Percentiles rank a stretch among this genome's conserved stretches.
phyloP scores from a whole-genome alignment of 257 asterid species.

The Eustoma russellianum region DNA sequence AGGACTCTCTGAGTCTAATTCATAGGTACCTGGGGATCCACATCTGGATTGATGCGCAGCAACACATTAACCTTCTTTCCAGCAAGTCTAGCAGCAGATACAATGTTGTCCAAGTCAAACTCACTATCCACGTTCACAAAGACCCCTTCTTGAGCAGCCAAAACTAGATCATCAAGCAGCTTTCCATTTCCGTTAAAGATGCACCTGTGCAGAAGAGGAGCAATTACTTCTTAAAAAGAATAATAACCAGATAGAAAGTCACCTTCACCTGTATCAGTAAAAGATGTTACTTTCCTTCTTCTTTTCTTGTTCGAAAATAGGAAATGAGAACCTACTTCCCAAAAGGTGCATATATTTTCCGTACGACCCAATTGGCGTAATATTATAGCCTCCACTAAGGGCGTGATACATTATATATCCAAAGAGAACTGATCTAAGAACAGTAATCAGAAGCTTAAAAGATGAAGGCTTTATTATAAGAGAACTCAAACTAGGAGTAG shows the following conservation, averaged over 20 bases:
- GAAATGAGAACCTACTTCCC: too few species aligned
- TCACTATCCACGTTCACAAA: slow-evolving; percentile 90
- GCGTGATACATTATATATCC: too few species aligned
- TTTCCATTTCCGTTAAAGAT: slow-evolving; percentile 96
- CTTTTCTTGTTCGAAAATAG: too few species aligned
- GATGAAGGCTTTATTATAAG: too few species aligned
- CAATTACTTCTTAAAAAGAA: neutral
- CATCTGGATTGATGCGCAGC: slow-evolving; percentile 88
- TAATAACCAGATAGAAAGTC: neutral
- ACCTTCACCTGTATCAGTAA: neutral
- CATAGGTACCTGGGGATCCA: slow-evolving; percentile 85
- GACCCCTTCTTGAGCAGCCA: slow-evolving; percentile 87
- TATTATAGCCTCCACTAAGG: too few species aligned
- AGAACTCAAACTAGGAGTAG: too few species aligned
- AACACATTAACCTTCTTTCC: slow-evolving; percentile 83
- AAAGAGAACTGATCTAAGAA: too few species aligned
- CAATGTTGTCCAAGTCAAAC: slow-evolving; percentile 87
- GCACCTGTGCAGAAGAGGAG: slow-evolving; percentile 38
- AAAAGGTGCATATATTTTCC: too few species aligned
- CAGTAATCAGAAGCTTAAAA: too few species aligned
- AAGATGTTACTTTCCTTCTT: too few species aligned
- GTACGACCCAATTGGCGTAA: too few species aligned
- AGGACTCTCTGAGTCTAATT: too few species aligned
- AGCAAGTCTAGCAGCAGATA: slow-evolving; percentile 66
- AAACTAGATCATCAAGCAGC: slow-evolving; percentile 66